Base-by-base conservation (phyloP, 306 rosid species). In the Ormosia semicastrata region DNA sequence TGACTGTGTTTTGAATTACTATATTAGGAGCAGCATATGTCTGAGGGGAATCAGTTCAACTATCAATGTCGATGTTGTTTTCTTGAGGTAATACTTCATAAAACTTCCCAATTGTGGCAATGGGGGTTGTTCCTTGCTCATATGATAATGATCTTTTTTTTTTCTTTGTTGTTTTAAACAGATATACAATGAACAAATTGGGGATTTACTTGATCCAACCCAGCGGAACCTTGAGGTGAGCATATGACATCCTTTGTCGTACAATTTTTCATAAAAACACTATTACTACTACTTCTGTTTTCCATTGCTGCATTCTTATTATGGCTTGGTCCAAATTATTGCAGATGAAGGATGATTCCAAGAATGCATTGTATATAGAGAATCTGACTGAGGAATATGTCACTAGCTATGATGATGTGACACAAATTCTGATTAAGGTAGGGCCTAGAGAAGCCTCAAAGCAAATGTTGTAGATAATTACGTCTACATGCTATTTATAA, bases 21-120 rank as follows among this genome's bases (percentile, higher is more conserved):
- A 33, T 76, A 24, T 47, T 44, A 95, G 99, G 93, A 92, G 91
- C 93, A 89, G 77, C 84, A 85, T 0, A 84, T 81, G 70, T 86
- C 91, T 37, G 91, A 92, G 56, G 97, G 89, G 69, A 93, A 90
- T 69, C 98, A 89, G 81, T 87, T 88, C 64, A 95, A 92, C 62
- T 90, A 88, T 83, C 99, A 95, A 81, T 93, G 94, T 58, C 98
- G 98, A 44, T 95, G 99, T 82, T 92, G 94, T 82, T 95, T 95
- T 78, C 86, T 95, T 40, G 99, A 95, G 99, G 99, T 92, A 83
- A 44, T 47, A 62, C 17, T 40, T 15, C 44, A 66, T 69, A 14
- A 39, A 18, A 40, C 52, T 47, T 36, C 64, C 36, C 18, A 29
- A 12, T 52, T 52, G 62, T 36, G 29, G 36, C 52, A 44, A 50